A percentile compares a stretch with the other conserved stretches of the same genome.
phyloP scores from a whole-genome alignment of 2,329 filamentous ascomycete genomes.

The Teratosphaeria nubilosa region DNA sequence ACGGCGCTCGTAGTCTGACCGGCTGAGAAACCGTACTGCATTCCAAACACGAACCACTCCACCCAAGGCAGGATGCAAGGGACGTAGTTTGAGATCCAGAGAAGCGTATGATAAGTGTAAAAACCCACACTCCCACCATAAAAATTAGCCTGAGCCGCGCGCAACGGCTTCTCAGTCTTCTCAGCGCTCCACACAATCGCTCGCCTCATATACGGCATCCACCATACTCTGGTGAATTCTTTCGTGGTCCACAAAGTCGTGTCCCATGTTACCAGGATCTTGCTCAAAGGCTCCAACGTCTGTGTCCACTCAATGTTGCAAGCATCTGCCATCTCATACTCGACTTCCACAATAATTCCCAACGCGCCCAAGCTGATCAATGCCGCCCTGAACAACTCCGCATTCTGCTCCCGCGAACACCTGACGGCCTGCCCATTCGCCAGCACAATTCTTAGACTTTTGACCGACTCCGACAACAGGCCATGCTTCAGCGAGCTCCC shows the following conservation, averaged over 20 bases:
- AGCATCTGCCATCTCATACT: constrained; percentile 66
- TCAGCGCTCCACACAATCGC: constrained; percentile 87
- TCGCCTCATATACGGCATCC: constrained; percentile 84
- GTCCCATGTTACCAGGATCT: constrained; percentile 63
- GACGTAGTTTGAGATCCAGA: constrained; percentile 67
- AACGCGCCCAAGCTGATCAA: constrained; percentile 80
- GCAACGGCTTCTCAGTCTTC: constrained; percentile 55
- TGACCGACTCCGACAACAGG: constrained; percentile 68
- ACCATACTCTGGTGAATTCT: constrained; percentile 93
- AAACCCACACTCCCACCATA: constrained; percentile 77
- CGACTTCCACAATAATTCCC: constrained; percentile 83
- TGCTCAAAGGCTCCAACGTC: constrained; percentile 58
- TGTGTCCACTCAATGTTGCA: constrained; percentile 86
- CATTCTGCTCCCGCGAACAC: constrained; percentile 58
- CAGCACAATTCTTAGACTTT: constrained; percentile 67
- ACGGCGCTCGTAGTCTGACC: constrained; percentile 61
- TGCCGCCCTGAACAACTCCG: constrained; percentile 77
- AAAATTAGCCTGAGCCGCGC: constrained; percentile 56
- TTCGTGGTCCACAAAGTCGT: constrained; percentile 67
- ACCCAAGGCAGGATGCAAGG: constrained; percentile 76
- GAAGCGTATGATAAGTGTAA: constrained; percentile 82
- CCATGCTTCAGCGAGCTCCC: constrained; percentile 79
- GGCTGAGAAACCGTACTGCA: constrained; percentile 87
- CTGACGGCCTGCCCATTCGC: constrained; percentile 64
- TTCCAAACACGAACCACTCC: constrained; percentile 93